Base-by-base conservation (phyloP, 768 basidiomycete genomes). In the Imleria badia region DNA sequence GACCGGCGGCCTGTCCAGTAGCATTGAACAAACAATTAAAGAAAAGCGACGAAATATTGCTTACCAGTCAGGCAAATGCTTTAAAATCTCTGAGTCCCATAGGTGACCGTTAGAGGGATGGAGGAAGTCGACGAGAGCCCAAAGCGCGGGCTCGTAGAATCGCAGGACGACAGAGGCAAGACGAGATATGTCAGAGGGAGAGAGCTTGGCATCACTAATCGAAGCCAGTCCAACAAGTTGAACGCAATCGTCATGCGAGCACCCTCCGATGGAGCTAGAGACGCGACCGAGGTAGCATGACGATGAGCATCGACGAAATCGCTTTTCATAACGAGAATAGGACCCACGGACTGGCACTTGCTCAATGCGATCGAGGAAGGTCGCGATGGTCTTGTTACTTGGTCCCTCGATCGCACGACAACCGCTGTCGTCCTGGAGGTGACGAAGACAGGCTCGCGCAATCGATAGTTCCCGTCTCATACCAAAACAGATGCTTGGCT, bases 191-290 rank as follows among this genome's bases (percentile, higher is more conserved):
- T 84, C 76, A 0, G 60, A 56, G 1, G 69, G 13, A 14, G 64
- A 60, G 5, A 81, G 59, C 1, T 68, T 60, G 26, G 67, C 62
- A 14, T 74, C 73, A 76, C 61, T 1, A 87, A 68, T 35, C 87
- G 81, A 31, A 86, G 53, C 79, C 80, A 83, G 59, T 87, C 86
- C n/a, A 89, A 73, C 0, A 89, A 71, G 47, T 83, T 81, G 41
- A 74, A 81, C 1, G 84, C 85, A 29, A 72, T 60, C 1, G 63
- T 57, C 45, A 68, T 71, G 40, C 78, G 67, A 23, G 68, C 69
- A 3, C 49, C 48, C 38, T 68, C 68, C 3, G 72, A 67, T 17
- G 66, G 62, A 31, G 79, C 83, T 86, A 43, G n/a, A 55, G 40
- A 26, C 10, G 29, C 29, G 15, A 52, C 55, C 13, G 51, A 34